Evolutionary conservation across 2,329 filamentous ascomycete genomes (phyloP).

Genomic region (Pseudopithomyces maydicus): DNA sequence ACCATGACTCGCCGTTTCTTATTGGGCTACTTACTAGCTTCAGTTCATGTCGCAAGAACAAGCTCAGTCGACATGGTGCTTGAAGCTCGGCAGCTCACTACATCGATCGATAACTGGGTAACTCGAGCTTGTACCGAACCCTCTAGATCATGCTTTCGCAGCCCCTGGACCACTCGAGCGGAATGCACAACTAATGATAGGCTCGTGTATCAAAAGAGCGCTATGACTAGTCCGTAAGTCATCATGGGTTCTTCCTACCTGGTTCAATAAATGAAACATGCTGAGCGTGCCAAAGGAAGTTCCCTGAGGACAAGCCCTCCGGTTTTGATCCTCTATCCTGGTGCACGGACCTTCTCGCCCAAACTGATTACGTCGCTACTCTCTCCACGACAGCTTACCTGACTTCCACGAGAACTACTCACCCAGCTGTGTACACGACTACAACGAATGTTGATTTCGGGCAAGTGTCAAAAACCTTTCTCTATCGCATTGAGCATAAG

Average conservation of each 20-base stretch:
- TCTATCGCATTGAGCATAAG: not conserved
- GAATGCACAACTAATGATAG: not conserved
- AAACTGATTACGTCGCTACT: not conserved
- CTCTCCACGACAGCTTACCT: not conserved
- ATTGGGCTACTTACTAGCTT: no score
- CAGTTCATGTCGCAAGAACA: not conserved
- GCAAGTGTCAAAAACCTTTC: not conserved
- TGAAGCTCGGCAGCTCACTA: not conserved
- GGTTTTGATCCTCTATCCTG: not conserved
- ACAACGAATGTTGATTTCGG: not conserved
- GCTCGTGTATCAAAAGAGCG: not conserved
- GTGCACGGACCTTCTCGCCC: not conserved
- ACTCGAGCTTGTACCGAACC: not conserved
- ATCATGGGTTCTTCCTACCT: not conserved
- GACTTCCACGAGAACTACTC: not conserved
- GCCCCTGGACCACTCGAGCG: not conserved
- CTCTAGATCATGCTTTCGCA: not conserved
- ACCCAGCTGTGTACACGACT: not conserved
- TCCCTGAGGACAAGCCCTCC: not conserved
- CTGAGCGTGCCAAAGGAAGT: not conserved
- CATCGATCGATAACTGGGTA: not conserved
- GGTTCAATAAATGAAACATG: not conserved
- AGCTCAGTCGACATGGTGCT: not conserved
- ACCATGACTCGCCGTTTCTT: no score
- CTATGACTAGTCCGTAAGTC: not conserved